Conservation (phyloP, 176 grass and related monocot genomes). For the Areca catechu region DNA sequence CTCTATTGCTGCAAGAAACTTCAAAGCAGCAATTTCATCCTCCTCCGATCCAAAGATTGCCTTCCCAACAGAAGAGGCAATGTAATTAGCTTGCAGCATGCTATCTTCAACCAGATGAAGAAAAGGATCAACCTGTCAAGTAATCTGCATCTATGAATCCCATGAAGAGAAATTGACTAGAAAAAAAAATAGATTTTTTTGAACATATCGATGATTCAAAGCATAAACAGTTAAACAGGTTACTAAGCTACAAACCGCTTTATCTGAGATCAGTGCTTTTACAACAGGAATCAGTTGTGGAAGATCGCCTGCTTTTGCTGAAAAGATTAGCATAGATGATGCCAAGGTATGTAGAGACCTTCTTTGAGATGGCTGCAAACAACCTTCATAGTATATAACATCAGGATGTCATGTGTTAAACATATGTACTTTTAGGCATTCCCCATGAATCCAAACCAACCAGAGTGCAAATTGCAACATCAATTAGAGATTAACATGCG, state of each 20-base stretch:
- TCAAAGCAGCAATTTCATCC: conserved; percentile 59
- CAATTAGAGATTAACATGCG: too few relatives aligned
- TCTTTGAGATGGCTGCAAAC: conserved; percentile 63
- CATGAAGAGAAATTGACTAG: not conserved
- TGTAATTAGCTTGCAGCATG: conserved; percentile 16
- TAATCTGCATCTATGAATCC: conserved; percentile 9
- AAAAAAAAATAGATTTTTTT: too few relatives aligned
- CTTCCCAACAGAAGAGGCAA: conserved; percentile 23
- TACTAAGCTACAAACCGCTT: conserved; percentile 54
- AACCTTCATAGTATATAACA: conserved; percentile 31
- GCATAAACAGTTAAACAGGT: not conserved
- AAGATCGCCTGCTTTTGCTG: conserved; percentile 51
- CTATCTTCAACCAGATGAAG: conserved; percentile 57
- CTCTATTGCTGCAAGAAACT: conserved; percentile 63
- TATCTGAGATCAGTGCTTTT: conserved; percentile 32
- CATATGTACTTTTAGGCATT: too few relatives aligned
- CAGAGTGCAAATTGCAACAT: too few relatives aligned
- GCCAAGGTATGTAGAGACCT: conserved; percentile 81
- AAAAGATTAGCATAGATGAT: conserved; percentile 82
- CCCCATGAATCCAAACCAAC: too few relatives aligned
- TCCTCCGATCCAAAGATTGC: conserved; percentile 70
- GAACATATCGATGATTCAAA: too few relatives aligned
- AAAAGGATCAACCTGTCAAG: conserved; percentile 76
- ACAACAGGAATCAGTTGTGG: conserved; percentile 41
- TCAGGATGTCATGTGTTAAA: not conserved